These are phyloP conservation scores for Tephrocybe rancida DNA, from an alignment of 768 basidiomycete genomes.

Conservation along the genomic window DNA sequence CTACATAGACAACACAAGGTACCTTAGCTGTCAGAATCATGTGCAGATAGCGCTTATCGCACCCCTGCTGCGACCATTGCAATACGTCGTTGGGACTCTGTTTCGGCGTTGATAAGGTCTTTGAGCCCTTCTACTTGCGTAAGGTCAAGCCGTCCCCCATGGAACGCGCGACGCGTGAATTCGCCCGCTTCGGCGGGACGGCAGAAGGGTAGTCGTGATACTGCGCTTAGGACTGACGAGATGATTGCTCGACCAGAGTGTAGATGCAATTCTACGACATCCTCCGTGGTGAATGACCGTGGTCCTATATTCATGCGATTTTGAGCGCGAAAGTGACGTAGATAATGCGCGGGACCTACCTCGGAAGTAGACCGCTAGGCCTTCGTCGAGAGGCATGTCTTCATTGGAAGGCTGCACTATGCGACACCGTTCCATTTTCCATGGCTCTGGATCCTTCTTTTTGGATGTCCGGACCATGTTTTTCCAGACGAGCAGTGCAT, in stretches of 20 bases:
- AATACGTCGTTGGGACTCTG: slow-evolving; percentile 75
- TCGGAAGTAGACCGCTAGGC: slow-evolving; percentile 80
- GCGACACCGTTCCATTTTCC: slow-evolving; percentile 71
- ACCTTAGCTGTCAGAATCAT: slow-evolving; percentile 8
- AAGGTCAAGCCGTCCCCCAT: slow-evolving; percentile 79
- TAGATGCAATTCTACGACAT: slow-evolving; percentile 81
- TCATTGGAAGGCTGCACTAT: slow-evolving; percentile 62
- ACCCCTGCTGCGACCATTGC: slow-evolving; percentile 74
- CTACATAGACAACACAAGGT: slow-evolving; percentile 42
- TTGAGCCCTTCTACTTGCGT: slow-evolving; percentile 89
- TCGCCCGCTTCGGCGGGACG: slow-evolving; percentile 87
- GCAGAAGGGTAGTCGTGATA: slow-evolving; percentile 62
- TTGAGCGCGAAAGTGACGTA: neutral
- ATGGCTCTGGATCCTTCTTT: slow-evolving; percentile 47
- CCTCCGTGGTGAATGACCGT: slow-evolving; percentile 82
- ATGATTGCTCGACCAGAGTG: slow-evolving; percentile 87
- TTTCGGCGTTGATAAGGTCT: slow-evolving; percentile 89
- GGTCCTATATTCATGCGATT: slow-evolving; percentile 47
- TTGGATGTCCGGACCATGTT: slow-evolving; percentile 44
- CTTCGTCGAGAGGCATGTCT: slow-evolving; percentile 71
- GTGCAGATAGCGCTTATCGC: slow-evolving; percentile 26
- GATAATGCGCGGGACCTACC: slow-evolving; percentile 40
- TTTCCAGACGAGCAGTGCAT: slow-evolving; percentile 63
- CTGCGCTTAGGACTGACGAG: slow-evolving; percentile 64
- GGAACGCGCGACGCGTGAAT: slow-evolving; percentile 84